Conservation (phyloP, 192 early-diverging fungal species). For the Coemansia sp. region DNA sequence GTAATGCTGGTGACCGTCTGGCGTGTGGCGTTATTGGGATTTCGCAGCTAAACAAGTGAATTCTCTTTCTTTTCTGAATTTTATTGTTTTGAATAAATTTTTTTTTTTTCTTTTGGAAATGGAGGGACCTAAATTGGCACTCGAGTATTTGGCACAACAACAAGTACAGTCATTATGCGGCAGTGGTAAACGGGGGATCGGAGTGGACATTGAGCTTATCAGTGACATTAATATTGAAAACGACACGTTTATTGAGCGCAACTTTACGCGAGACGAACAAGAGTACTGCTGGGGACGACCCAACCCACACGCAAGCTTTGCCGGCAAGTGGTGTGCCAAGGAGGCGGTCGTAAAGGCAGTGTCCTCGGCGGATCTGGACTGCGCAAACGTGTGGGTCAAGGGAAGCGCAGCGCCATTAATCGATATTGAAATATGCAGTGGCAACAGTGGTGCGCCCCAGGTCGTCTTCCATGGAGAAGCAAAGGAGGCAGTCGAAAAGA, state of each 20-base stretch:
- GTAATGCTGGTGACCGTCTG: conserved; percentile 85
- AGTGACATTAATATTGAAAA: conserved; percentile 82
- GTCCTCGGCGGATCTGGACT: conserved; percentile 58
- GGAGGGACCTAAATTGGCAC: conserved; percentile 20
- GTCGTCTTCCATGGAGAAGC: conserved; percentile 86
- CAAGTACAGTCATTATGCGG: conserved; percentile 15
- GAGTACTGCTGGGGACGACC: conserved; percentile 74
- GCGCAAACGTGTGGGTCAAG: conserved; percentile 70
- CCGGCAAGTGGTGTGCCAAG: conserved; percentile 96
- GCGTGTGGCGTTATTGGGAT: conserved; percentile 93
- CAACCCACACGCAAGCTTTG: conserved; percentile 81
- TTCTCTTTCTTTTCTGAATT: conserved; percentile 21
- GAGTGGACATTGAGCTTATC: conserved; percentile 90
- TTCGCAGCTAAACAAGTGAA: conserved; percentile 29
- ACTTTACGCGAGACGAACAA: conserved; percentile 84
- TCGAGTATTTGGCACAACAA: conserved; percentile 17
- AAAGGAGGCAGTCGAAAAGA: conserved; percentile 66
- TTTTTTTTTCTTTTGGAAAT: background rate
- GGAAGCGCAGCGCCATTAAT: conserved; percentile 85
- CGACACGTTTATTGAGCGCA: conserved; percentile 85
- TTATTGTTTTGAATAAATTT: too few relatives aligned
- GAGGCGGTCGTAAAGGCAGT: conserved; percentile 96
- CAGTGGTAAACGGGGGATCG: conserved; percentile 59
- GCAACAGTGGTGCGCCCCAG: conserved; percentile 73
- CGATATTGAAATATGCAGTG: conserved; percentile 85